Base-by-base conservation (phyloP, 2,329 filamentous ascomycete species). In the Sporothrix schenckii region DNA sequence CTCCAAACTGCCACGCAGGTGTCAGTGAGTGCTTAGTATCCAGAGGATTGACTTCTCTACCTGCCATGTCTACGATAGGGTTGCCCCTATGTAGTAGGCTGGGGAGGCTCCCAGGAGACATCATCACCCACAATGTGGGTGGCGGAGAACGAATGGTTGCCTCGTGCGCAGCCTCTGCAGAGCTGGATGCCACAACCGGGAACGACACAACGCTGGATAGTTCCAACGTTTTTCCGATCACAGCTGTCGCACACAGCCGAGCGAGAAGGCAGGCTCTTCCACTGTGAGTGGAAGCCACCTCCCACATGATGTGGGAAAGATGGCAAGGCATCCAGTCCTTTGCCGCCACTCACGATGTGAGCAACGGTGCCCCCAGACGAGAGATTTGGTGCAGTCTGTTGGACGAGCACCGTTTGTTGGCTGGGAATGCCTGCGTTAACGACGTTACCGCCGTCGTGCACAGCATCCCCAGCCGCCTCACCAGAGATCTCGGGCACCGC, bases 161-260 rank as follows among this genome's bases (percentile, higher is more conserved):
- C n/a, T 9, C 6, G 19, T 34, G 34, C 50, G 27, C 65, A 67
- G 7, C 5, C 50, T 13, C 21, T 16, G n/a, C 66, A 69, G 24
- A 60, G 13, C 53, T 69, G 66, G 11, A 69, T 6, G 41, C 53
- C 16, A 27, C 66, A 69, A 21, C 34, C 66, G 27, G 52, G 52
- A 24, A 49, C 39, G 53, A 39, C 21, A 11, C 66, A 69, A 16
- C 66, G 66, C 44, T 69, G 66, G 7, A 69, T 24, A 13, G 50
- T 9, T 34, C 34, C 54, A 10, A 14, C 34, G 19, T 61, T 54
- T 7, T 41, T 54, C 39, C 66, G 53, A 11, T 69, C 66, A 19
- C 66, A 69, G 24, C 66, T 21, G 19, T 69, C 66, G 54, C 66
- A 69, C 13, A 44, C 27, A 11, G 66, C 66, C 16, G 53, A 50